These are phyloP conservation scores for Macroventuria anomochaeta DNA, from an alignment of 2,329 filamentous ascomycete species.

Conservation along the genomic window DNA sequence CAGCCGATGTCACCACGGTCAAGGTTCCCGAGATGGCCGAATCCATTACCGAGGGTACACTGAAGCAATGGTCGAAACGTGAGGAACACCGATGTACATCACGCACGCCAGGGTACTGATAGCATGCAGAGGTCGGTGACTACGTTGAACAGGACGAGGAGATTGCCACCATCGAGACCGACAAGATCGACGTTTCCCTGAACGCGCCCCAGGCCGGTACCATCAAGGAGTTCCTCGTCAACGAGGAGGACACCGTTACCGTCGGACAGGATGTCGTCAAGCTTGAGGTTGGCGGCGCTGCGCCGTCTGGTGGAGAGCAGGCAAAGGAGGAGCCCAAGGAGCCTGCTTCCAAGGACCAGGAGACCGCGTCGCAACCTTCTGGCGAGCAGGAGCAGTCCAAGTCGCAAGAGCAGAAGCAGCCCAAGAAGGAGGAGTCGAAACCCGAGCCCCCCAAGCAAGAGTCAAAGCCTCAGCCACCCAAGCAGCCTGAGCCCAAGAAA, in stretches of 20 bases:
- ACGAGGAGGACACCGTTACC: conserved; percentile 92
- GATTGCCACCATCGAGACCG: conserved; percentile 97
- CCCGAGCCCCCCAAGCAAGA: conserved; percentile 45
- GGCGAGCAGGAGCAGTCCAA: conserved; percentile 56
- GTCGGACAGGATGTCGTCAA: conserved; percentile 92
- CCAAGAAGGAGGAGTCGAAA: conserved; percentile 47
- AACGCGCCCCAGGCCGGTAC: conserved; percentile 90
- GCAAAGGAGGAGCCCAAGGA: conserved; percentile 65
- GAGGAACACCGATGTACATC: conserved; percentile 28
- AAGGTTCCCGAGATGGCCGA: conserved; percentile 99
- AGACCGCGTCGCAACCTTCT: conserved; percentile 62
- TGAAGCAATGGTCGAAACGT: conserved; percentile 93
- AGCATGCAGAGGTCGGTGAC: conserved; percentile 75
- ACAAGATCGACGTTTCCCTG: conserved; percentile 99
- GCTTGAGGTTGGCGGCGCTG: conserved; percentile 72
- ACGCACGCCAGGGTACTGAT: conserved; percentile 15
- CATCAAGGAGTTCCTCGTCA: conserved; percentile 89
- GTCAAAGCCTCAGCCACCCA: conserved; percentile 37
- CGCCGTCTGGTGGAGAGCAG: conserved; percentile 59
- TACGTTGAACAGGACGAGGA: conserved; percentile 96
- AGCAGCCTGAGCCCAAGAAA: conserved; percentile 22
- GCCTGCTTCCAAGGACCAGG: conserved; percentile 62
- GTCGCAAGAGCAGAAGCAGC: conserved; percentile 47
- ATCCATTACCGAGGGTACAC: conserved; percentile 94
- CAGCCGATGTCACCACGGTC: conserved; percentile 76